phyloP scores from a whole-genome alignment of 2,329 filamentous ascomycete genomes.

The Colletotrichum simmondsii region DNA sequence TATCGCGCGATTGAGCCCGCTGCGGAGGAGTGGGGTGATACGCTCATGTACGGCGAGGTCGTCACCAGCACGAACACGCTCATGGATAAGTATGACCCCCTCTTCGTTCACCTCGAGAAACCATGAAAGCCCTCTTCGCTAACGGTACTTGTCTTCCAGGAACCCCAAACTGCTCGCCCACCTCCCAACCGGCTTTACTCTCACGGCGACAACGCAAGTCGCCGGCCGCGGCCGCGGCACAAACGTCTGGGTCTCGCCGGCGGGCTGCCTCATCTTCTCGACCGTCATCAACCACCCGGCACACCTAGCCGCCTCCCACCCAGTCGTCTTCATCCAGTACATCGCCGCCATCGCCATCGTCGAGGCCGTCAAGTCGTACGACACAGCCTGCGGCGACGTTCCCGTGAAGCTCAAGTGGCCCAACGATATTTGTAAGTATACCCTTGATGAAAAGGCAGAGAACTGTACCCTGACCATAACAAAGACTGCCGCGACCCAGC shows the following conservation, averaged over 20 bases:
- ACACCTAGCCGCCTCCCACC: slow-evolving; percentile 75
- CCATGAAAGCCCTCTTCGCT: background rate
- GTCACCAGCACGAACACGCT: slow-evolving; percentile 95
- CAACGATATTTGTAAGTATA: slow-evolving; percentile 83
- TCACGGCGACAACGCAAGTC: slow-evolving; percentile 87
- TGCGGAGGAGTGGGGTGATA: slow-evolving; percentile 77
- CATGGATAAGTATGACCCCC: slow-evolving; percentile 78
- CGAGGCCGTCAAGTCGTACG: slow-evolving; percentile 84
- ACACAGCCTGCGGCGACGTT: slow-evolving; percentile 76
- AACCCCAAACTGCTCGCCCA: slow-evolving; percentile 82
- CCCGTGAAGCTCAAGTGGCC: slow-evolving; percentile 96
- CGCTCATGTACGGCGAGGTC: slow-evolving; percentile 88
- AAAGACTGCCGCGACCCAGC: slow-evolving; percentile 74
- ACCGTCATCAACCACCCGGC: slow-evolving; percentile 87
- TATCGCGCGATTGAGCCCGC: slow-evolving; percentile 70
- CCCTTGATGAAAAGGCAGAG: no score
- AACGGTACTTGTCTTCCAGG: slow-evolving; percentile 48
- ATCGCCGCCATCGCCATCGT: slow-evolving; percentile 89
- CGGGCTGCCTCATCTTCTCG: slow-evolving; percentile 88
- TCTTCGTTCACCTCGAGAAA: background rate
- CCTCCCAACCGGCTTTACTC: slow-evolving; percentile 87
- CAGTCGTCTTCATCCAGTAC: slow-evolving; percentile 95
- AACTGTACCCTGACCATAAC: no score
- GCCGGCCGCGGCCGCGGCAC: slow-evolving; percentile 88
- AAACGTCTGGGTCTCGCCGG: slow-evolving; percentile 95